Evolutionary conservation across 371 early-diverging fungal genomes (phyloP), one percentile per base, ranked within the genome.

Genomic region (Mucor plumbeus): DNA sequence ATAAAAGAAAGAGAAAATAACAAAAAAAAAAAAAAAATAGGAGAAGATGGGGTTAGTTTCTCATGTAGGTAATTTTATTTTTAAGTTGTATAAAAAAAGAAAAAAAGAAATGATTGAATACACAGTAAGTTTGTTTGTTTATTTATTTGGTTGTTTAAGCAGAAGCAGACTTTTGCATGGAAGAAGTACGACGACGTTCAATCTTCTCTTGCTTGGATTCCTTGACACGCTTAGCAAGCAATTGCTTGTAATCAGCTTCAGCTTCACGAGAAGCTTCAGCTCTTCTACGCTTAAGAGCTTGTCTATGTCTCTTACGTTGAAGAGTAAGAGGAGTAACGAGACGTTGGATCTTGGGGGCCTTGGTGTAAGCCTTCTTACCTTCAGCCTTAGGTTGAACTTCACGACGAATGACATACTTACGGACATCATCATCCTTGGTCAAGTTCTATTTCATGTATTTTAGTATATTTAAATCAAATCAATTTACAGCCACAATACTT

Each of bases 351-450:
- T 26, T 26, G 26, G 26, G 26, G 26, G 26, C 26, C 26, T 26
- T 26, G 26, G 26, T 26, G 26, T 26, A 26, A 26, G 26, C 26
- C 26, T 26, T 26, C 26, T 26, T 26, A 26, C 26, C 26, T 26
- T 26, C 26, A 26, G 75, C 94, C 90, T 93, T 91, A 78, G 92
- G 90, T 71, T 85, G 82, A 67, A 97, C 87, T 84, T 97, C 96
- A 79, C 98, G 97, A 78, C 97, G 95, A 82, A 99, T 96, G 72
- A 98, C 98, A 79, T 92, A 97, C 90, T 97, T 93, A 87, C 97
- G 95, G 72, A 98, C 97, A 88, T 97, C 98, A 83, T 96, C 99
- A 68, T 93, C 95, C 90, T 95, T 95, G 88, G 87, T 87, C 82
- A 99, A 86, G 83, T 91, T 92, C 71, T 70, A 66, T 21, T 41